Conservation (phyloP, 305 asterid genomes). For the Lippia alba region DNA sequence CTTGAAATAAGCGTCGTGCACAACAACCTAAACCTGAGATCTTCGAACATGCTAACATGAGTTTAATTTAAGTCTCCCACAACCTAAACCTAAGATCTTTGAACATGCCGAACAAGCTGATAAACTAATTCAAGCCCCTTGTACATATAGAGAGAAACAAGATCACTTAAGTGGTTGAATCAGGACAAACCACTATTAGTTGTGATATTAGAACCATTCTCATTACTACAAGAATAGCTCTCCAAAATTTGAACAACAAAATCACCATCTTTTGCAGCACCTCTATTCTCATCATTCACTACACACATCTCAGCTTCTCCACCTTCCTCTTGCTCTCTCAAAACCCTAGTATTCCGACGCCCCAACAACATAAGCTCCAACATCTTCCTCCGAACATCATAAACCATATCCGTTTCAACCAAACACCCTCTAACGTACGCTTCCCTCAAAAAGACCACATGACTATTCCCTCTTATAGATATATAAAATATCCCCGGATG, state of each 20-base stretch:
- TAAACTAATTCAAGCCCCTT: too few relatives aligned
- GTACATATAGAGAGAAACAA: too few relatives aligned
- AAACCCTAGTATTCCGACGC: constrained; percentile 54
- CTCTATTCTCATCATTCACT: constrained; percentile 23
- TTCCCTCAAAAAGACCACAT: constrained; percentile 71
- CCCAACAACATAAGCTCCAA: constrained; percentile 74
- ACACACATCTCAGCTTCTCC: constrained; percentile 33
- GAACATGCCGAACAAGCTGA: too few relatives aligned
- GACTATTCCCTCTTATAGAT: constrained; percentile 63
- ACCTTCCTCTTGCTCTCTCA: constrained; percentile 39
- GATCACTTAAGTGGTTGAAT: background rate
- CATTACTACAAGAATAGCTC: constrained; percentile 31
- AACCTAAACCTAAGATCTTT: too few relatives aligned
- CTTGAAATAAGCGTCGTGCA: too few relatives aligned
- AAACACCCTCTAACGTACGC: constrained; percentile 63
- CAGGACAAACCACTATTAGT: constrained; percentile 13
- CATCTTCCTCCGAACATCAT: constrained; percentile 65
- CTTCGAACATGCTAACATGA: too few relatives aligned
- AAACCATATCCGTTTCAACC: constrained; percentile 53
- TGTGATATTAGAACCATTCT: background rate
- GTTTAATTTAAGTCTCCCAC: too few relatives aligned
- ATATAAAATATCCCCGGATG: constrained; percentile 86
- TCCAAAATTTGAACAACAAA: constrained; percentile 65
- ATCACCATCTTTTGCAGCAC: constrained; percentile 49
- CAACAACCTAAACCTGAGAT: too few relatives aligned